A percentile compares a stretch with the other conserved stretches of the same genome.
phyloP scores from a whole-genome alignment of 257 asterid genomes.

The Gardenia jasminoides region DNA sequence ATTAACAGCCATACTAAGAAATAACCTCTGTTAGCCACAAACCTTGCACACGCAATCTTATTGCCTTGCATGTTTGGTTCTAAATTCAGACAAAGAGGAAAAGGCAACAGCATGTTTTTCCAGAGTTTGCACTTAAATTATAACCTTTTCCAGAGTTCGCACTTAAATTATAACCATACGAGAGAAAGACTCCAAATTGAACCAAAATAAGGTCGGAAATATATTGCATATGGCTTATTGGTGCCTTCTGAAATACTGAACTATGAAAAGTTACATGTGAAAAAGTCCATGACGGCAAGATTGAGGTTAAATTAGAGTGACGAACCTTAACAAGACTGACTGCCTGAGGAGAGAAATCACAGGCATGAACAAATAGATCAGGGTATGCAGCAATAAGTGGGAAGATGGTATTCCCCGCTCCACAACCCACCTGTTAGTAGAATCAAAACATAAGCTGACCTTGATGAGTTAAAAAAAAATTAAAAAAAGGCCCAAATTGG shows the following conservation, averaged over 20 bases:
- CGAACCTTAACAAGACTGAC: constrained; percentile 67
- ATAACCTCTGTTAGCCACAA: neutral
- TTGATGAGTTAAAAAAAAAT: neutral
- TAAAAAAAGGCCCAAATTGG: too few species aligned
- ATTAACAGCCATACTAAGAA: neutral
- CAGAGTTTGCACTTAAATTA: too few species aligned
- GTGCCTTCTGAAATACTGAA: too few species aligned
- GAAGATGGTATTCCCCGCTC: constrained; percentile 74
- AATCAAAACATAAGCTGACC: neutral
- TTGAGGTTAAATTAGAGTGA: neutral
- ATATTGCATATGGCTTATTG: too few species aligned
- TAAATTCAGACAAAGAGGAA: too few species aligned
- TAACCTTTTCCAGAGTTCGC: too few species aligned
- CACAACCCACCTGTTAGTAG: constrained; percentile 65
- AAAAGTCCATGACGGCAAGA: neutral
- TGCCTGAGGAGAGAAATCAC: constrained; percentile 75
- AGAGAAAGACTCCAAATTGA: too few species aligned
- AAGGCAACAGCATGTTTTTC: too few species aligned
- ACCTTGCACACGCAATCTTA: neutral
- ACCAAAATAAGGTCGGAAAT: too few species aligned
- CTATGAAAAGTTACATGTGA: neutral
- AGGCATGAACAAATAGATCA: constrained; percentile 61
- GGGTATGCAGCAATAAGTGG: constrained; percentile 74
- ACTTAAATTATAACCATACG: too few species aligned
- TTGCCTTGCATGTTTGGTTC: neutral